Evolutionary conservation across 2,329 filamentous ascomycete species (phyloP), one percentile per base, ranked within the genome.

Genomic region (Colletotrichum lupini): DNA sequence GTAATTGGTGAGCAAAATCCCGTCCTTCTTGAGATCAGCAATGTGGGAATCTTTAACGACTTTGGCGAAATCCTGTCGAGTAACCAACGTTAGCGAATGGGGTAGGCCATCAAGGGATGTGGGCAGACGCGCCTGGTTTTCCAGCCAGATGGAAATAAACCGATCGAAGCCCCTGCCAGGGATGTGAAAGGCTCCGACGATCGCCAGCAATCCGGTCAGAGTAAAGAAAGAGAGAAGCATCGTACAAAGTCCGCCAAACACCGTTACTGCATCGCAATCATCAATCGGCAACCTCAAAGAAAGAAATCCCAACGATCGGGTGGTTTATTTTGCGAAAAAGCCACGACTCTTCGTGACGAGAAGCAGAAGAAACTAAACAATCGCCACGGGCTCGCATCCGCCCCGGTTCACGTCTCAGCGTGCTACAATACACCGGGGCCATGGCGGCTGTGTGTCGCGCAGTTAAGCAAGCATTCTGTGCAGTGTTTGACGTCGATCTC

Each of bases 81-180:
- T 52, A 58, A 28, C n/a, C 46, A 46, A 67, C 28, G 35, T 67
- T 28, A 72, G 75, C 53, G 73, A 74, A 49, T 49, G n/a, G 46
- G 19, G n/a, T 28, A 73, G 37, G 58, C 46, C n/a, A 62, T 35
- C 22, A 9, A 16, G 56, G 19, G 35, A 53, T 62, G 11, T 65
- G 55, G 49, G 22, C 32, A 28, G 52, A 77, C 79, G 62, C 46
- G 83, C 84, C 79, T 84, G 82, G 72, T 85, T 85, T 78, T 85
- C 84, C 28, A 85, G 81, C 83, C 83, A 86, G 61, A 85, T 84
- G 52, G 82, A 84, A 66, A 85, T 84, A 63, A 85, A 81, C 49
- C 83, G 78, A 76, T 85, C 83, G 74, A 85, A 85, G 16, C 78
- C 80, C 74, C 77, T 81, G 55, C 83, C 83, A 5, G 79, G 78